Base-by-base conservation (phyloP, 208 protist species). In the Leishmania turanica region DNA sequence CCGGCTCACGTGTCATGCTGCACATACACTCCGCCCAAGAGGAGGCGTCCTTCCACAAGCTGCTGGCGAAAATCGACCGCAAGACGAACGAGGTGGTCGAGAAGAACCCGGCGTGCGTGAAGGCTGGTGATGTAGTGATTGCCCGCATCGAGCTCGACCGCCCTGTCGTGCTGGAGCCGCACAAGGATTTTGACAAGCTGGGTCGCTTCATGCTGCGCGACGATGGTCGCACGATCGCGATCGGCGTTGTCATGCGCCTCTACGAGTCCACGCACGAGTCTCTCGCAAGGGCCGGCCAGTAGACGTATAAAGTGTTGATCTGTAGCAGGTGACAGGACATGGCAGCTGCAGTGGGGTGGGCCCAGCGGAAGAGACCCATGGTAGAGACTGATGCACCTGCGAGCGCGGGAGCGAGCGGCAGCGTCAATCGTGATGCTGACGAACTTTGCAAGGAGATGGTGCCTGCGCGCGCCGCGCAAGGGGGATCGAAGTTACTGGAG, bases 181-280 rank as follows among this genome's bases (percentile, higher is more conserved):
- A 98, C 90, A 96, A 99, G 86, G 92, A 95, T 27, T 98, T 98
- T 85, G 97, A 98, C 75, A 98, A 99, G 85, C 86, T 99, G 56
- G 97, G 98, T 40, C 97, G 98, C 79, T 99, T 99, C 90, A 99
- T 98, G 84, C 82, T 99, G 51, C 96, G 99, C 79, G 98, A 99
- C 53, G 97, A 99, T 53, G 96, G 96, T 65, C 95, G 94, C 83
- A 98, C 96, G 21, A 96, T 98, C 79, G 95, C 95, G 56, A 96
- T 98, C 88, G 96, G 95, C 66, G 90, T 98, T 58, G 85, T 98
- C 64, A 90, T 89, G 71, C 97, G 96, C 82, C 86, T 98, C 5
- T 95, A 96, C 87, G 92, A 96, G 74, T 94, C 91, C 47, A 97
- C 91, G 3, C 88, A 88, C 79, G 93, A 95, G 81, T 93, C 91